phyloP scores from a whole-genome alignment of 441 rosid species.

The Manihot esculenta region DNA sequence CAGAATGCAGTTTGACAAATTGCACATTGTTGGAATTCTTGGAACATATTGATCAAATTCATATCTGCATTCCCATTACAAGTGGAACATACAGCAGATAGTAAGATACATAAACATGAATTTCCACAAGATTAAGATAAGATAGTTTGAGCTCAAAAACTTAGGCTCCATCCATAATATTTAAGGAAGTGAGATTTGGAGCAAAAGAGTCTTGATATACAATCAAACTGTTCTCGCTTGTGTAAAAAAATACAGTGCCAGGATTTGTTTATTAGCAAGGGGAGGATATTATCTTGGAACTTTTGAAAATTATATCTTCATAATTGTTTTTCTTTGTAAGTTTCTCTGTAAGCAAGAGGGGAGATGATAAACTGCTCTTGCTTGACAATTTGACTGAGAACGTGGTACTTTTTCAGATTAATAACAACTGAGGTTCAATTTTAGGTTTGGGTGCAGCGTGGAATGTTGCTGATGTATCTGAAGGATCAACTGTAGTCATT shows the following conservation, averaged over 20 bases:
- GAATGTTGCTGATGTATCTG: slow-evolving; percentile 79
- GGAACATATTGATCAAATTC: background rate
- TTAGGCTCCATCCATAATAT: background rate
- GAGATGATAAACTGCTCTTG: background rate
- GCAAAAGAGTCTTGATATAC: too few relatives aligned
- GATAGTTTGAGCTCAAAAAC: background rate
- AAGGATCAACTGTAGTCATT: slow-evolving; percentile 78
- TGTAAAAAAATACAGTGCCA: background rate
- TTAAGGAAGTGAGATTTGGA: background rate
- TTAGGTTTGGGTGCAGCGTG: slow-evolving; percentile 96
- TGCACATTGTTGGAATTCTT: background rate
- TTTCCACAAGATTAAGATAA: background rate
- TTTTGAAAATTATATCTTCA: background rate
- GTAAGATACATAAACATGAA: too few relatives aligned
- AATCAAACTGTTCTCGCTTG: too few relatives aligned
- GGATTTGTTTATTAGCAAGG: background rate
- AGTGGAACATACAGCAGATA: too few relatives aligned
- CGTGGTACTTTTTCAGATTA: background rate
- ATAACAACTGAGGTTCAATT: slow-evolving; percentile 14
- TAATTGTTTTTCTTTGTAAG: background rate
- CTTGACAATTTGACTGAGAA: background rate
- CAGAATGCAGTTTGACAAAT: background rate
- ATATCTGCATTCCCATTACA: too few relatives aligned
- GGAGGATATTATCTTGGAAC: background rate
- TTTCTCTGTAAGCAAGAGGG: background rate